Evolutionary conservation across 495 filamentous ascomycete genomes (phyloP).

Genomic region (Hypomontagnella monticulosa): DNA sequence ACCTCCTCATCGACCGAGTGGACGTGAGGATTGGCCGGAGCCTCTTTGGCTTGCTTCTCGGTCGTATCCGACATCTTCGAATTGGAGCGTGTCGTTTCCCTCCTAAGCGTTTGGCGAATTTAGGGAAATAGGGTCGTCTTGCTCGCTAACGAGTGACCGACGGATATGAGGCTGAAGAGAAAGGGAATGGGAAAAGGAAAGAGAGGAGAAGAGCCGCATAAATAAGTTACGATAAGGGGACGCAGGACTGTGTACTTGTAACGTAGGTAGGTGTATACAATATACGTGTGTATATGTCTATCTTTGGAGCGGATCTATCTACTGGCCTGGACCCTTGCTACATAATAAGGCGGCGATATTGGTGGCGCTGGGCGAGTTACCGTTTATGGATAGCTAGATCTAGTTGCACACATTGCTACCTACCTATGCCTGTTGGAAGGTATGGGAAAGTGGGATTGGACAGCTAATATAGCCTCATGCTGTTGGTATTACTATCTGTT

Average conservation of each 20-base stretch:
- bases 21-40: not conserved
- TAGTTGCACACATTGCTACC: conserved; percentile 14
- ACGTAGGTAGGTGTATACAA: too few relatives aligned
- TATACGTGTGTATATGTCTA: too few relatives aligned
- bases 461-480: not conserved
- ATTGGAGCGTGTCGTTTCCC: not conserved
- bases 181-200: not conserved
- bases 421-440: not conserved
- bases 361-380: not conserved
- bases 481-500: not conserved
- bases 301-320: not conserved
- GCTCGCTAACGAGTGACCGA: not conserved
- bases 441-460: not conserved
- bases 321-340: conserved; percentile 19
- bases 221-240: not conserved
- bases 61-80: conserved; percentile 20
- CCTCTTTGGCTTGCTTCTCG: conserved; percentile 25
- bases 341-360: conserved; percentile 6
- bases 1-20: conserved; percentile 42
- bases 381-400: conserved; percentile 6
- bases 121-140: not conserved
- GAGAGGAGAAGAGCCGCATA: not conserved
- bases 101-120: conserved; percentile 5
- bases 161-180: not conserved
- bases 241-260: too few relatives aligned